phyloP scores from a whole-genome alignment of 495 filamentous ascomycete genomes.

The Cladorrhinum samala region DNA sequence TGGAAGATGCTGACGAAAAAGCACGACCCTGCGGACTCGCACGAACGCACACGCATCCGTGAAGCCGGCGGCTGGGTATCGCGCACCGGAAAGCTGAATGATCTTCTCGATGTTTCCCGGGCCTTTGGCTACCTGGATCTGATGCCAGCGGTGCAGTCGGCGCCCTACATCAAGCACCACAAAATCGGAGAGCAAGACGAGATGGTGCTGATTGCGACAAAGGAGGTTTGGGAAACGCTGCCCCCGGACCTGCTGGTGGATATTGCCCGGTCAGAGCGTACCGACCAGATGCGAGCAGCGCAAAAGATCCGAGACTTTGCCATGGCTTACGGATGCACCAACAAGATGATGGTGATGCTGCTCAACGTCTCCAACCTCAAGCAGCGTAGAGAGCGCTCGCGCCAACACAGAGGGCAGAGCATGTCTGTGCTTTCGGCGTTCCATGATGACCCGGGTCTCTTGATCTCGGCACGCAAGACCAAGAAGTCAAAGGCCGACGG shows the following conservation, averaged over 20 bases:
- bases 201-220: constrained; percentile 84
- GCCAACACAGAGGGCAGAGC: constrained; percentile 62
- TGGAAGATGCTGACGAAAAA: constrained; percentile 76
- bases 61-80: constrained; percentile 95
- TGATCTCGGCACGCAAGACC: constrained; percentile 49
- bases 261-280: constrained; percentile 72
- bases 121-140: constrained; percentile 91
- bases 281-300: constrained; percentile 90
- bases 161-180: constrained; percentile 73
- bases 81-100: constrained; percentile 87
- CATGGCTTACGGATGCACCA: constrained; percentile 85
- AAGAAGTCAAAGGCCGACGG: constrained; percentile 61
- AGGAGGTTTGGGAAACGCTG: constrained; percentile 91
- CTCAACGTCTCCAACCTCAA: constrained; percentile 86
- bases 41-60: constrained; percentile 81
- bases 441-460: constrained; percentile 58
- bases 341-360: constrained; percentile 99
- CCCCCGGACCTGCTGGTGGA: constrained; percentile 86
- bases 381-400: constrained; percentile 63
- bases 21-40: constrained; percentile 81
- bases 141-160: constrained; percentile 89
- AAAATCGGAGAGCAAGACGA: constrained; percentile 86
- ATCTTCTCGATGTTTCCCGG: constrained; percentile 81
- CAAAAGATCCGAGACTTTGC: constrained; percentile 93
- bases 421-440: constrained; percentile 71